phyloP scores from a whole-genome alignment of 805 yeast genomes.

The Ogataea degrootiae region DNA sequence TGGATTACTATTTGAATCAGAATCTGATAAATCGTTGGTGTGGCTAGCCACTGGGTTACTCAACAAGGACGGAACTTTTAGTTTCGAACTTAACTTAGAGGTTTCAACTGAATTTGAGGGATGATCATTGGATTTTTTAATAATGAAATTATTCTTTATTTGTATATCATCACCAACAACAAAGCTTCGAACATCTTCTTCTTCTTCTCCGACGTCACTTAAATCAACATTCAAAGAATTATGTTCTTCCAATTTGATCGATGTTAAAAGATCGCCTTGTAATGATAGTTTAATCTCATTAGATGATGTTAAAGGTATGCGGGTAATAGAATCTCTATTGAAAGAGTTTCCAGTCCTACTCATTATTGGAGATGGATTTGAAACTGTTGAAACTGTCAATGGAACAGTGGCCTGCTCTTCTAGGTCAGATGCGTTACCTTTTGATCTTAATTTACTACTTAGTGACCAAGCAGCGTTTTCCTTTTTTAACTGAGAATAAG shows the following conservation, averaged over 20 bases:
- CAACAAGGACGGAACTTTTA: not conserved
- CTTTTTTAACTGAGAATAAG: not conserved
- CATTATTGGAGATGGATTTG: no score
- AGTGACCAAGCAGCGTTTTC: not conserved
- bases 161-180: constrained; percentile 13
- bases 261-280: not conserved
- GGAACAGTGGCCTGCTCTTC: no score
- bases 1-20: not conserved
- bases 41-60: not conserved
- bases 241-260: not conserved
- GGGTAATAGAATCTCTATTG: no score
- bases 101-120: not conserved
- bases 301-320: no score
- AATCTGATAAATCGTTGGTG: not conserved
- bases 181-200: constrained; percentile 12
- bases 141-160: not conserved
- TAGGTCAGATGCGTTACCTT: not conserved
- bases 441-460: not conserved
- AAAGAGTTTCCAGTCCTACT: no score
- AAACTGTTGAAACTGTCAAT: no score
- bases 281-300: not conserved
- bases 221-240: not conserved
- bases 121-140: not conserved
- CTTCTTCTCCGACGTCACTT: constrained; percentile 10
- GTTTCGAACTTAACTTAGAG: not conserved